A percentile compares a stretch with the other conserved stretches of the same genome.
Evolutionary conservation across 306 rosid genomes (phyloP).

Genomic region (Luffa acutangula): DNA sequence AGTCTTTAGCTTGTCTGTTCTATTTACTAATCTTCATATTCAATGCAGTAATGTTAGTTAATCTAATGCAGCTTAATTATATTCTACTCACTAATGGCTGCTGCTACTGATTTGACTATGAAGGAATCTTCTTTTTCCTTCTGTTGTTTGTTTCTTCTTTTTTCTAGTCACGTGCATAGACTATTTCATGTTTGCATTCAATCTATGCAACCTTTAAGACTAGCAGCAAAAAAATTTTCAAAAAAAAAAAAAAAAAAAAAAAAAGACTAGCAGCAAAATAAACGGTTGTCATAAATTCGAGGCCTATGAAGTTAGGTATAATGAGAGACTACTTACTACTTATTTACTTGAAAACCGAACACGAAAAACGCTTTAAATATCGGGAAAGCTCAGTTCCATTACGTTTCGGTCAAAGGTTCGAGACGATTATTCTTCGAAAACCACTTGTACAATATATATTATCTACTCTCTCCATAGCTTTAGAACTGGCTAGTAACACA

Average conservation of each 20-base stretch:
- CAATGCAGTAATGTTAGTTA: background rate
- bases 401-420: conserved; percentile 22
- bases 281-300: background rate
- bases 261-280: background rate
- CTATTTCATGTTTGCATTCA: background rate
- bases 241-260: no score
- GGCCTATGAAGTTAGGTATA: background rate
- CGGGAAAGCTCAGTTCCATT: conserved; percentile 14
- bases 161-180: background rate
- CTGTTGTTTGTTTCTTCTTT: background rate
- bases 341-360: background rate
- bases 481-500: conserved; percentile 21
- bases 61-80: background rate
- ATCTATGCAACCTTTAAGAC: background rate
- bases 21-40: background rate
- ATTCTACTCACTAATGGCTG: background rate
- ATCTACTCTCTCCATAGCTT: conserved; percentile 26
- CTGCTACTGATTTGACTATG: conserved; percentile 1
- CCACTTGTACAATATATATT: conserved; percentile 19
- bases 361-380: no score
- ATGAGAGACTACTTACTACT: background rate
- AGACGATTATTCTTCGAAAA: conserved; percentile 25
- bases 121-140: background rate
- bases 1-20: background rate
- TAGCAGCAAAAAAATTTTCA: background rate